These are phyloP conservation scores for Trifolium subterraneum DNA, from an alignment of 306 rosid species.

Conservation along the genomic window DNA sequence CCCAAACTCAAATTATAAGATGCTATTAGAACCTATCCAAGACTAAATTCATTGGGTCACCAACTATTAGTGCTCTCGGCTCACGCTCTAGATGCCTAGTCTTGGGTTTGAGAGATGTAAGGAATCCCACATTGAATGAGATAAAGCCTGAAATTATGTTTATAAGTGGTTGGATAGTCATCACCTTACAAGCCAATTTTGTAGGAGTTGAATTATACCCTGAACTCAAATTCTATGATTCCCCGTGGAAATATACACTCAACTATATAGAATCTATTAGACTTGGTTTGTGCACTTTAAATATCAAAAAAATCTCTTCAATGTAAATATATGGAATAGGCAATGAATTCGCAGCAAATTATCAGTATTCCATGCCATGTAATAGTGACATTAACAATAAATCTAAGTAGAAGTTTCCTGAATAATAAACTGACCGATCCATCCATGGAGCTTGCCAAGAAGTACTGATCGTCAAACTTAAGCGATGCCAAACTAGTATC, in stretches of 20 bases:
- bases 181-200: not conserved
- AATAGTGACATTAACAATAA: not conserved
- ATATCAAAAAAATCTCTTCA: not conserved
- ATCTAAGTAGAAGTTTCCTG: conserved; percentile 12
- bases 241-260: not conserved
- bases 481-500: conserved; percentile 72
- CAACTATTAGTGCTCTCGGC: not conserved
- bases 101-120: not conserved
- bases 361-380: conserved; percentile 15
- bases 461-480: conserved; percentile 79
- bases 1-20: not conserved
- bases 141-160: not conserved
- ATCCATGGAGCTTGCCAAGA: conserved; percentile 96
- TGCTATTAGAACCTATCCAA: not conserved
- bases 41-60: not conserved
- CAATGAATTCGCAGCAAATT: conserved; percentile 27
- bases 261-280: conserved; percentile 6
- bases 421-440: conserved; percentile 75
- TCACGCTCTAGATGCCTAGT: not conserved
- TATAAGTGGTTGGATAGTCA: not conserved
- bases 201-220: not conserved
- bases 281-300: conserved; percentile 10
- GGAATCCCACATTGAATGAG: not conserved
- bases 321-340: not conserved
- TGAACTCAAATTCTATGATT: not conserved